Conservation (phyloP, 768 basidiomycete species). For the Mycena albidolilacea region DNA sequence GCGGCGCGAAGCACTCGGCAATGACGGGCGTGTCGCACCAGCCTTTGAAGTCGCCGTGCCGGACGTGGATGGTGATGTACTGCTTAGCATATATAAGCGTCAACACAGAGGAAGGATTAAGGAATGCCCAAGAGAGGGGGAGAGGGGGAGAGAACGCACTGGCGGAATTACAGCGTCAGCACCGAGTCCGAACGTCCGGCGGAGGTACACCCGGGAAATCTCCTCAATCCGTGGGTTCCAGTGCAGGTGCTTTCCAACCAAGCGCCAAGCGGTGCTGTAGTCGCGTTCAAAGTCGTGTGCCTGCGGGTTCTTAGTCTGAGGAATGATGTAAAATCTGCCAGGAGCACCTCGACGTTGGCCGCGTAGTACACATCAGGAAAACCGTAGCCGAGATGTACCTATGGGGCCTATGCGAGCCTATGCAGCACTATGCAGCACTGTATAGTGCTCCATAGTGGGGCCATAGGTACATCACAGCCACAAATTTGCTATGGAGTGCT, state of each 20-base stretch:
- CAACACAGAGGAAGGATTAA: conserved; percentile 25
- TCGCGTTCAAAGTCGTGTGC: conserved; percentile 39
- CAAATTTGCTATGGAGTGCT: too few relatives aligned
- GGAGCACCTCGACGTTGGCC: conserved; percentile 32
- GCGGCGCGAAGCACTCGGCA: conserved; percentile 49
- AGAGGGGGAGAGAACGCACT: conserved; percentile 10
- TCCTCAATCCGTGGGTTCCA: conserved; percentile 46
- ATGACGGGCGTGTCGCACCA: conserved; percentile 44
- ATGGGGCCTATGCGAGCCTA: too few relatives aligned
- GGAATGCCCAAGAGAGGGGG: conserved; percentile 10
- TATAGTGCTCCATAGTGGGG: too few relatives aligned
- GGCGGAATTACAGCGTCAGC: conserved; percentile 44
- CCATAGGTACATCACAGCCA: too few relatives aligned
- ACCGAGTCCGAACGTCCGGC: conserved; percentile 42
- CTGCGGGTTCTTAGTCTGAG: conserved; percentile 42
- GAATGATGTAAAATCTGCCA: conserved; percentile 35
- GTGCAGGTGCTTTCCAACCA: conserved; percentile 49
- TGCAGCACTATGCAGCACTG: too few relatives aligned
- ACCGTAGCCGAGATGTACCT: too few relatives aligned
- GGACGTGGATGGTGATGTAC: conserved; percentile 57
- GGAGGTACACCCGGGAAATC: conserved; percentile 45
- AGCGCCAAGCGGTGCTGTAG: conserved; percentile 52
- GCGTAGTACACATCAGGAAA: too few relatives aligned
- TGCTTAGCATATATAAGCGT: conserved; percentile 13
- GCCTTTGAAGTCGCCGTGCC: conserved; percentile 52